Evolutionary conservation across 176 grass and related monocot genomes (phyloP), one percentile per base, ranked within the genome.

Genomic region (Zea luxurians): DNA sequence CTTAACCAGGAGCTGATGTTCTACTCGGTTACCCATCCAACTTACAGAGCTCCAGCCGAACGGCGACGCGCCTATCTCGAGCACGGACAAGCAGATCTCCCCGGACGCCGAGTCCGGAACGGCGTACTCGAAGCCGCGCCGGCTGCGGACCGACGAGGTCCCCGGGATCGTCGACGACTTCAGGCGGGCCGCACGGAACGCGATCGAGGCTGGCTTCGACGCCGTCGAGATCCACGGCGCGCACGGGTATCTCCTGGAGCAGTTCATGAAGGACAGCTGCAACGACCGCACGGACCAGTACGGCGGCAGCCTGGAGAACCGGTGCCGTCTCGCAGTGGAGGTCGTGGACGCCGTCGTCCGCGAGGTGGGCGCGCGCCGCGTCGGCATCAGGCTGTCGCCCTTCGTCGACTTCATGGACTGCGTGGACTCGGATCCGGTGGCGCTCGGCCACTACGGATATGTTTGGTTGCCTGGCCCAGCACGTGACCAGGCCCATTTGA

Each of bases 211-310:
- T 0, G 76, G 83, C 1, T 85, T 85, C 8, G 83, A 80, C 2
- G 83, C 69, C 1, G 76, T 80, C 3, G 83, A 79, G 69, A 78
- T 85, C 40, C 83, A 85, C 5, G 61, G 60, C 8, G 76, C 83
- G 7, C 34, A 74, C 2, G 49, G 83, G 0, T 74, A 9, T 41
- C 48, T 85, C 59, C 38, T 85, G 0, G 83, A 85, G 76, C 68
- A 85, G 0, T 85, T 85, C 69, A 74, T 85, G 68, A 85, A 85
- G 61, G 74, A 72, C 35, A 63, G 67, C 27, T 4, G 43, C 4
- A 81, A 81, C 5, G 68, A 72, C 68, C 78, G 78, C 6, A 0
- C 15, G 0, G 79, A 72, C 16, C 16, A 72, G 16, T 72, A 81
- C 17, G 67, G 79, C 2, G 67, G 79, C 0, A 81, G 79, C 55